These are phyloP conservation scores for Xerocomellus dryophilus DNA, from an alignment of 768 basidiomycete species.

Conservation along the genomic window DNA sequence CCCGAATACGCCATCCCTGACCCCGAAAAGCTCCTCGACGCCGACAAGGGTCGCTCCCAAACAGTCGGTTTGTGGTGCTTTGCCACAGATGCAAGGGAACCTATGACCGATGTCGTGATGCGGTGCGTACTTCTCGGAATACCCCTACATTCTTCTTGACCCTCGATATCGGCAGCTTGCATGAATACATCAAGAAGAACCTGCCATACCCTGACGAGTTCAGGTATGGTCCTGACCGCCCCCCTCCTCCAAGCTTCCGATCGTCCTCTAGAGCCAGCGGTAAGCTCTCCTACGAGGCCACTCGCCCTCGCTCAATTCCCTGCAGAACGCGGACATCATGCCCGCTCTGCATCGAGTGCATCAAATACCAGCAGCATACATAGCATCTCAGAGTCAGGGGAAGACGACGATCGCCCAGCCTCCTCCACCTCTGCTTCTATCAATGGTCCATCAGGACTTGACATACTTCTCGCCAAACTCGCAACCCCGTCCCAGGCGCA, in stretches of 20 bases:
- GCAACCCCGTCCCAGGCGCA: constrained; percentile 17
- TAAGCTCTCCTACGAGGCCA: constrained; percentile 2
- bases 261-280: constrained; percentile 31
- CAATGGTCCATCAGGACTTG: constrained; percentile 37
- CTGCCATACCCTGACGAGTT: constrained; percentile 69
- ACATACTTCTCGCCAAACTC: constrained; percentile 45
- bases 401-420: constrained; percentile 20
- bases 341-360: constrained; percentile 33
- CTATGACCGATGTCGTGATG: constrained; percentile 67
- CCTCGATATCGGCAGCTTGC: constrained; percentile 42
- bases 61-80: constrained; percentile 78
- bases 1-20: constrained; percentile 42
- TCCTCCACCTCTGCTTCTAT: constrained; percentile 11
- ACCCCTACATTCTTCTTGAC: background rate
- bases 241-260: constrained; percentile 55
- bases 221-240: constrained; percentile 63
- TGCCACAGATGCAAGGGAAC: constrained; percentile 64
- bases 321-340: constrained; percentile 26
- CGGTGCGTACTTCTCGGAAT: constrained; percentile 42
- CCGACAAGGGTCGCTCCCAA: constrained; percentile 53
- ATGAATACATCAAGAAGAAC: constrained; percentile 63
- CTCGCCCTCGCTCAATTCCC: constrained; percentile 4
- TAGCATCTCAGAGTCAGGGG: constrained; percentile 33
- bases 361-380: constrained; percentile 35
- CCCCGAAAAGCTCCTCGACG: constrained; percentile 42